A percentile compares a stretch with the other conserved stretches of the same genome.
These are phyloP conservation scores for Reutealis trisperma DNA, from an alignment of 345 rosid species.

Conservation along the genomic window DNA sequence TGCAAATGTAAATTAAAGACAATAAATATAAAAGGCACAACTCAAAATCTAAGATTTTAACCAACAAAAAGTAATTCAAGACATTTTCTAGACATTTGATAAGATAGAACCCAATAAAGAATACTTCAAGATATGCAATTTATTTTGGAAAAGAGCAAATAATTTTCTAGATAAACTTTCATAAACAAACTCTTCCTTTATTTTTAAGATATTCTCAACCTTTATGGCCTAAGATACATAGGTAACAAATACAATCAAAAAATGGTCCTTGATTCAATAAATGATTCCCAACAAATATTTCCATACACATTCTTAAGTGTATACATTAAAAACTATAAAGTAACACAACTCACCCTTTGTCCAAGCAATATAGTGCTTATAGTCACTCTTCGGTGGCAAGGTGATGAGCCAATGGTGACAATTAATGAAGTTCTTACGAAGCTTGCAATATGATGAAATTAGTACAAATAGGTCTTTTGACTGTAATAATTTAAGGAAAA, in stretches of 20 bases:
- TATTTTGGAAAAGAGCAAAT: no score
- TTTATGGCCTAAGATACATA: constrained; percentile 32
- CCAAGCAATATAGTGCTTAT: constrained; percentile 38
- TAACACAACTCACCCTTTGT: constrained; percentile 32
- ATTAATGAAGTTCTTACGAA: constrained; percentile 36
- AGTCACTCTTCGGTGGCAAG: constrained; percentile 40
- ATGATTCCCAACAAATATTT: background rate
- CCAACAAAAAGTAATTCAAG: no score
- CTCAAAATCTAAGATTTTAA: no score
- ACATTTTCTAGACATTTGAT: no score
- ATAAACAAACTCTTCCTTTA: constrained; percentile 40
- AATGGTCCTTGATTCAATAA: background rate
- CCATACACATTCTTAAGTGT: background rate
- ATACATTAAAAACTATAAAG: background rate
- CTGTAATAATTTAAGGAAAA: background rate
- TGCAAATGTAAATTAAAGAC: no score
- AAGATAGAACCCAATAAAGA: no score
- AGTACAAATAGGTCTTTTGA: background rate
- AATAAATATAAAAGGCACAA: no score
- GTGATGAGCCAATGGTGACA: constrained; percentile 38
- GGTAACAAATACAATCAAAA: background rate
- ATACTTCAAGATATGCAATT: no score
- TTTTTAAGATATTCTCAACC: constrained; percentile 39
- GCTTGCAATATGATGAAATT: constrained; percentile 29
- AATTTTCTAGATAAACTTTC: constrained; percentile 36